These are phyloP conservation scores for Juncus inflexus DNA, from an alignment of 176 grass and related monocot species.

Conservation along the genomic window DNA sequence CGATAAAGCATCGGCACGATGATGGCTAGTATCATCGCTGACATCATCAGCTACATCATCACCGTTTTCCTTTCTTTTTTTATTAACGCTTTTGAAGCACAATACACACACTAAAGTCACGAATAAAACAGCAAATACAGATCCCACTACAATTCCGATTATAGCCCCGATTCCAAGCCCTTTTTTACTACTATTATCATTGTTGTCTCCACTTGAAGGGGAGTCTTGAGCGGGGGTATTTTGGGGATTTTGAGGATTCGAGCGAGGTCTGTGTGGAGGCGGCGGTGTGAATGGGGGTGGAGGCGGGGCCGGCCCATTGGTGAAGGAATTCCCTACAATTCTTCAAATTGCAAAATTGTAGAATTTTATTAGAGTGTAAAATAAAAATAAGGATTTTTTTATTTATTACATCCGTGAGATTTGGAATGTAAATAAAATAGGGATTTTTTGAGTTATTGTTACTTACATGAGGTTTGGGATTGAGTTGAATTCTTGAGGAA, in stretches of 20 bases:
- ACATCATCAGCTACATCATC: constrained; percentile 27
- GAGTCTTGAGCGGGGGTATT: constrained; percentile 29
- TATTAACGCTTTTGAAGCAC: constrained; percentile 32
- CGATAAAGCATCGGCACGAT: constrained; percentile 47
- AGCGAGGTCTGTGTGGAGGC: constrained; percentile 51
- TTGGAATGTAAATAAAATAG: neutral
- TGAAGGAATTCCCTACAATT: constrained; percentile 78
- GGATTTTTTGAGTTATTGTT: neutral
- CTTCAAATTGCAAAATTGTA: constrained; percentile 44
- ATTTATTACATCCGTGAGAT: constrained; percentile 46
- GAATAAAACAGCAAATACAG: constrained; percentile 45
- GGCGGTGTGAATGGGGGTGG: constrained; percentile 73
- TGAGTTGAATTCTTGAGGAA: constrained; percentile 72
- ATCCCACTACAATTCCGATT: constrained; percentile 64
- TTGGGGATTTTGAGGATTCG: constrained; percentile 29
- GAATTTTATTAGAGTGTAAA: constrained; percentile 23
- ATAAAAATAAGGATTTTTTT: constrained; percentile 2
- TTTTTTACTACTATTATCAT: constrained; percentile 40
- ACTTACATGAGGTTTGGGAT: constrained; percentile 88
- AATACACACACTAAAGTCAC: constrained; percentile 47
- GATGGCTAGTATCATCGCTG: constrained; percentile 58
- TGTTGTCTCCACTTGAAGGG: constrained; percentile 26
- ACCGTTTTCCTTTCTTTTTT: constrained; percentile 36
- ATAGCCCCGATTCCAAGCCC: constrained; percentile 45
- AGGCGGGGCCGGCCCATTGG: constrained; percentile 67